These are phyloP conservation scores for Schizothecium vesticola DNA, from an alignment of 495 filamentous ascomycete species.

Conservation along the genomic window DNA sequence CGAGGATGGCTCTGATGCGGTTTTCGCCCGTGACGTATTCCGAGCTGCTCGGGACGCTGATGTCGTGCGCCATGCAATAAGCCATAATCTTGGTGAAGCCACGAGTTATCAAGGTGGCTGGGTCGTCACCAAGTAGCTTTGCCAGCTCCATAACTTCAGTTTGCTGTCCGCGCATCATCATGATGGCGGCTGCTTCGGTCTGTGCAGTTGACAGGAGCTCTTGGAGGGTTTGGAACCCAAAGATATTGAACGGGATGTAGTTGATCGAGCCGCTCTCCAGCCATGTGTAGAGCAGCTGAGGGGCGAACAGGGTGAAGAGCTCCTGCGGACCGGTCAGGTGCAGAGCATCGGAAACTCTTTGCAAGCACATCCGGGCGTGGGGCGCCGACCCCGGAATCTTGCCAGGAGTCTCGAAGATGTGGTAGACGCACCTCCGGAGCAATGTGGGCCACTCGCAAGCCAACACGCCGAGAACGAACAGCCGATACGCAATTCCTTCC, in stretches of 20 bases:
- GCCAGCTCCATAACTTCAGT: constrained; percentile 56
- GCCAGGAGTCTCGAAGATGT: constrained; percentile 85
- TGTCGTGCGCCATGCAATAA: constrained; percentile 78
- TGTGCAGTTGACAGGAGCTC: constrained; percentile 69
- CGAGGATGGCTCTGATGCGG: constrained; percentile 62
- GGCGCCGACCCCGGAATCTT: constrained; percentile 53
- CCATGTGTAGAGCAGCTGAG: constrained; percentile 94
- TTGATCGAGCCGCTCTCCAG: constrained; percentile 57
- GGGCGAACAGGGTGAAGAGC: constrained; percentile 81
- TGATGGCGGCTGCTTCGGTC: constrained; percentile 74
- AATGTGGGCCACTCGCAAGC: constrained; percentile 77
- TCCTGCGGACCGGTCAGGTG: constrained; percentile 57
- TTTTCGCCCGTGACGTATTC: constrained; percentile 59
- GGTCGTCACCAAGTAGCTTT: constrained; percentile 46
- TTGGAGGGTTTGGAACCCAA: constrained; percentile 64
- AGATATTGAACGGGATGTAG: constrained; percentile 73
- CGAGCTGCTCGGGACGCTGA: constrained; percentile 53
- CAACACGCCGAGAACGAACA: constrained; percentile 67
- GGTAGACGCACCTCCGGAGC: constrained; percentile 77
- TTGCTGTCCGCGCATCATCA: constrained; percentile 75
- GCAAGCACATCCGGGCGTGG: constrained; percentile 68
- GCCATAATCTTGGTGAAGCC: constrained; percentile 77
- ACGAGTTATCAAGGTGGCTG: constrained; percentile 52
- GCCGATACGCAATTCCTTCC: constrained; percentile 81
- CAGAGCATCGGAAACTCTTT: constrained; percentile 58